Base-by-base conservation (phyloP, 305 asterid genomes). In the Fraxinus paxiana region DNA sequence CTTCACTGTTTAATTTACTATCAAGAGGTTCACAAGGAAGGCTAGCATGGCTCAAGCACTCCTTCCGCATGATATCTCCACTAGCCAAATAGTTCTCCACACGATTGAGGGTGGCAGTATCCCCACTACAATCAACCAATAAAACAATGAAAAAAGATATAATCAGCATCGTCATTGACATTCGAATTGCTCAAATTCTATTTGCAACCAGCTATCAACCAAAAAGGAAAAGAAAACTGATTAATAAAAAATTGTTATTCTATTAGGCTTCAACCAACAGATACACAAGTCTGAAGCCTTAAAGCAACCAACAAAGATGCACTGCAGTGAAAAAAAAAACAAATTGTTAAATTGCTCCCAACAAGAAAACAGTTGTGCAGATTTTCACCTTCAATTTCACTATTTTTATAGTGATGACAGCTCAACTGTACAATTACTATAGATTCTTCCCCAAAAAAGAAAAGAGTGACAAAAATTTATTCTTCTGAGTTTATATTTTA, bases 1-100 rank as follows among this genome's bases (percentile, higher is more conserved):
- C 84, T 79, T 95, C 95, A 22, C 80, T 85, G 59, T 71, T 13
- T 88, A 87, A 73, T 51, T 85, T 88, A 56, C 78, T 28, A 35
- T 37, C 86, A 59, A 91, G 80, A 3, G 93, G 92, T 65, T 82
- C 83, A 84, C 98, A 95, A 6, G 97, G 92, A 85, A 85, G 75
- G 80, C 89, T 87, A 51, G 89, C 89, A 85, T 95, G 95, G 67
- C 79, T 83, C 82, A 92, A 85, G 75, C 92, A 90, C 84, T 92
- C 97, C 77, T 82, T 83, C 77, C 98, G 87, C 98, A 95, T 93
- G 17, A 77, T 85, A 76, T 87, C 86, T 81, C 91, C 98, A 82
- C 97, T 87, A 13, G 86, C 80, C 86, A 92, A 79, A 88, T 86
- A 95, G 17, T 82, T 90, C 2, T 83, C 31, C 13, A 92, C 88